Evolutionary conservation across 805 yeast genomes (phyloP).

Genomic region (Yamadazyma sp.): DNA sequence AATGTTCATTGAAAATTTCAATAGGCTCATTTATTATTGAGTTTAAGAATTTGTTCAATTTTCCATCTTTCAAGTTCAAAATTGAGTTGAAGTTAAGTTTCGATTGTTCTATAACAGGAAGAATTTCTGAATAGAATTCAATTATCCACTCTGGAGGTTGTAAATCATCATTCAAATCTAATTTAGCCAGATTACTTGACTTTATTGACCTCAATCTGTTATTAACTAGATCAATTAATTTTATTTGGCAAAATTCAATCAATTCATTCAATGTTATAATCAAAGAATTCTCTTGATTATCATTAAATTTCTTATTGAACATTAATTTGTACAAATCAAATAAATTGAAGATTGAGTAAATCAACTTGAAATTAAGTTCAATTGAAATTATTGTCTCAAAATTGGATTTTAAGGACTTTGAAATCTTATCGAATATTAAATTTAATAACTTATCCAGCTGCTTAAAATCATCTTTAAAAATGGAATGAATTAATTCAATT

Average conservation of each 20-base stretch:
- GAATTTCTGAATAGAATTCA: constrained; percentile 59
- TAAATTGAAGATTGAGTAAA: constrained; percentile 59
- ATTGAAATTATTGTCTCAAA: constrained; percentile 67
- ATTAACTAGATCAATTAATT: constrained; percentile 22
- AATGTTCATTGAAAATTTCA: constrained; percentile 33
- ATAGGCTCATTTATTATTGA: constrained; percentile 48
- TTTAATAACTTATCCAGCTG: constrained; percentile 37
- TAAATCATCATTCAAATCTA: constrained; percentile 49
- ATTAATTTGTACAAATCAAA: constrained; percentile 68
- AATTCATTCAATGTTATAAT: constrained; percentile 21
- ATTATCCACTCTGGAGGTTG: constrained; percentile 83
- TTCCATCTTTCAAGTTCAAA: constrained; percentile 36
- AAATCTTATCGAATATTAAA: constrained; percentile 50
- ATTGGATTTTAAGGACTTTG: constrained; percentile 58
- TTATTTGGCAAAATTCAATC: constrained; percentile 24
- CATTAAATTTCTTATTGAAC: constrained; percentile 48
- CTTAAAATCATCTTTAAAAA: constrained; percentile 43
- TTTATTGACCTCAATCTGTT: constrained; percentile 30
- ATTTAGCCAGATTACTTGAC: constrained; percentile 36
- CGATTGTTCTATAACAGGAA: constrained; percentile 51
- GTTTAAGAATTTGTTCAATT: constrained; percentile 33
- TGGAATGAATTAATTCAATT: constrained; percentile 63
- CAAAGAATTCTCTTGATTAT: constrained; percentile 13
- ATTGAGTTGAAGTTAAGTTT: constrained; percentile 30
- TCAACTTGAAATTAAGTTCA: constrained; percentile 53